These are phyloP conservation scores for Echria macrotheca DNA, from an alignment of 495 filamentous ascomycete species.

Conservation along the genomic window DNA sequence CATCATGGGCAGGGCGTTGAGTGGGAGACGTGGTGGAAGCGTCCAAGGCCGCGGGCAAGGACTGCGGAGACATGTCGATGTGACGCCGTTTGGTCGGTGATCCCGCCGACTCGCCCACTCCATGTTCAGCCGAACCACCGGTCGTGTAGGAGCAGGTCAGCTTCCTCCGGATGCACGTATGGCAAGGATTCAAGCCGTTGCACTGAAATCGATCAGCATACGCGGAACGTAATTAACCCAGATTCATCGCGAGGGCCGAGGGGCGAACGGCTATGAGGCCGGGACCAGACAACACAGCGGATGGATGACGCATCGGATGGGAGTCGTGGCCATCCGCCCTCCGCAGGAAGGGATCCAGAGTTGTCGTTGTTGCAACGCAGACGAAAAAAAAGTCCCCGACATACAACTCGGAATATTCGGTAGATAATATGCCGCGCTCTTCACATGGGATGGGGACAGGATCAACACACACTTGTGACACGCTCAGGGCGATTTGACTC, in stretches of 20 bases:
- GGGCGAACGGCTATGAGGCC: no score
- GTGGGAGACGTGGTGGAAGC: slow-evolving; percentile 12
- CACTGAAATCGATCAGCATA: slow-evolving; percentile 40
- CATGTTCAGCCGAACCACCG: slow-evolving; percentile 29
- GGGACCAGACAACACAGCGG: no score
- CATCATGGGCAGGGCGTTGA: slow-evolving; percentile 8
- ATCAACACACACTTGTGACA: slow-evolving; percentile 25
- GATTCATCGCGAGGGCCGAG: no score
- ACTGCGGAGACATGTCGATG: slow-evolving; percentile 31
- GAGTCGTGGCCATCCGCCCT: no score
- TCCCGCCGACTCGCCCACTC: slow-evolving; percentile 27
- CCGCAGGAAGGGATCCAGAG: no score
- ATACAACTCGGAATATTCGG: no score
- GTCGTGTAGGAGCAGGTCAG: slow-evolving; percentile 49
- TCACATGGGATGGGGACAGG: background rate
- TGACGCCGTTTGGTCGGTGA: slow-evolving; percentile 45
- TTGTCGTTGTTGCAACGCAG: background rate
- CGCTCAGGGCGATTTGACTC: slow-evolving; percentile 5
- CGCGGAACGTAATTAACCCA: no score
- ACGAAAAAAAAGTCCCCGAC: background rate
- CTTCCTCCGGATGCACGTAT: slow-evolving; percentile 57
- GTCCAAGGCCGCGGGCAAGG: slow-evolving; percentile 19
- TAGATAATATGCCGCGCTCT: no score
- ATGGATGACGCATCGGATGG: no score
- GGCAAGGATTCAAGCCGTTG: slow-evolving; percentile 65